Evolutionary conservation across 208 protist species (phyloP).

Genomic region (Herpetomonas samuelpessoai): DNA sequence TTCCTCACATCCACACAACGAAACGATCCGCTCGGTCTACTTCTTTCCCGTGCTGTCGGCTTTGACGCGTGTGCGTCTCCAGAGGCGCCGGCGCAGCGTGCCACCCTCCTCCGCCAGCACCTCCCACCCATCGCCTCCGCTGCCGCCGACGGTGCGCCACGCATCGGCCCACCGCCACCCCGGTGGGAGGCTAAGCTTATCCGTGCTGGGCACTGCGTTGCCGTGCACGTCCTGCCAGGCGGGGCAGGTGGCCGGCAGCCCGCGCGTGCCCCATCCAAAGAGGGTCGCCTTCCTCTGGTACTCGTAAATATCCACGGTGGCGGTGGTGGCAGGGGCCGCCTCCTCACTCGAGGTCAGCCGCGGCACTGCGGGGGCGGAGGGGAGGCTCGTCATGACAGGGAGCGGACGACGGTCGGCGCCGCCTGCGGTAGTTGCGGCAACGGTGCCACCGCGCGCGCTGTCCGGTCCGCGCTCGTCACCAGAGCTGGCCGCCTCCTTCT

Average conservation of each 20-base stretch:
- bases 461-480: too few relatives aligned
- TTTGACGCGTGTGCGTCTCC: constrained; percentile 33
- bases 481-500: background rate
- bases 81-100: constrained; percentile 62
- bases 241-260: constrained; percentile 39
- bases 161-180: constrained; percentile 60
- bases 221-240: constrained; percentile 65
- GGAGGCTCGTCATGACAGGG: background rate
- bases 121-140: constrained; percentile 30
- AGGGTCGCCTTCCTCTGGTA: constrained; percentile 51
- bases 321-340: constrained; percentile 11
- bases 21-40: background rate
- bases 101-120: constrained; percentile 18
- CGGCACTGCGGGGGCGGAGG: background rate
- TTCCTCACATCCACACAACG: background rate
- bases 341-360: background rate
- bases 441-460: too few relatives aligned
- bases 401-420: background rate
- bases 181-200: constrained; percentile 31
- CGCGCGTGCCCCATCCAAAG: constrained; percentile 49
- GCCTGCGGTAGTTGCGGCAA: too few relatives aligned
- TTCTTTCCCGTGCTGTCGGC: background rate
- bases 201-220: constrained; percentile 26
- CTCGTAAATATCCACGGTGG: constrained; percentile 59
- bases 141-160: constrained; percentile 26